Percentiles rank a stretch among this genome's conserved stretches.
These are phyloP conservation scores for Parascedosporium putredinis DNA, from an alignment of 2,329 filamentous ascomycete genomes.

Conservation along the genomic window DNA sequence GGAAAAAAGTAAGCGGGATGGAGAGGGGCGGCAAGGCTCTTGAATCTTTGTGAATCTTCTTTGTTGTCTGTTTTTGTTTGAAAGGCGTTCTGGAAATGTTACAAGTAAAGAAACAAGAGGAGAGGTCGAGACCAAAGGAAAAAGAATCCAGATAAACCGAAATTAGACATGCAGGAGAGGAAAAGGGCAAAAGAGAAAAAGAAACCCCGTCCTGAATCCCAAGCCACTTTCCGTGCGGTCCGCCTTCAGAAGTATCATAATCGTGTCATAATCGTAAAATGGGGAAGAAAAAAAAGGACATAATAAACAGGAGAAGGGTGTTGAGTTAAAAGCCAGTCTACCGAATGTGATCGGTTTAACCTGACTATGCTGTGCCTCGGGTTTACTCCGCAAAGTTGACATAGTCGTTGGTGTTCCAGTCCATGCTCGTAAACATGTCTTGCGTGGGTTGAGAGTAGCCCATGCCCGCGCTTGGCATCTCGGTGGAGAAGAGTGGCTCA, in stretches of 20 bases:
- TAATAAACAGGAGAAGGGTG: background rate
- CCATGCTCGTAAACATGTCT: constrained; percentile 34
- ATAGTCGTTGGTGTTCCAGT: constrained; percentile 29
- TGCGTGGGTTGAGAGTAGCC: constrained; percentile 43
- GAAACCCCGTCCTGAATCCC: background rate
- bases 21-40: background rate
- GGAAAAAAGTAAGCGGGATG: too few relatives aligned
- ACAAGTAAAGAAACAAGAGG: background rate
- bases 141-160: background rate
- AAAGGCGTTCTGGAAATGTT: background rate
- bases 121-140: too few relatives aligned
- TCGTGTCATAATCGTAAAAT: constrained; percentile 4
- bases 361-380: background rate
- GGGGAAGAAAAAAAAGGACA: background rate
- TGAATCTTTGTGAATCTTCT: background rate
- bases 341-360: background rate
- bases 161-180: background rate
- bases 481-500: constrained; percentile 34
- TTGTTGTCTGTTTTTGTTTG: background rate
- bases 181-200: constrained; percentile 3
- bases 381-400: constrained; percentile 21
- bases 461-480: constrained; percentile 38
- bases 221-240: background rate
- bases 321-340: too few relatives aligned
- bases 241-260: constrained; percentile 1